Evolutionary conservation across 148 eudicot genomes (phyloP), one percentile per base, ranked within the genome.

Genomic region (Suaeda aralocaspica): DNA sequence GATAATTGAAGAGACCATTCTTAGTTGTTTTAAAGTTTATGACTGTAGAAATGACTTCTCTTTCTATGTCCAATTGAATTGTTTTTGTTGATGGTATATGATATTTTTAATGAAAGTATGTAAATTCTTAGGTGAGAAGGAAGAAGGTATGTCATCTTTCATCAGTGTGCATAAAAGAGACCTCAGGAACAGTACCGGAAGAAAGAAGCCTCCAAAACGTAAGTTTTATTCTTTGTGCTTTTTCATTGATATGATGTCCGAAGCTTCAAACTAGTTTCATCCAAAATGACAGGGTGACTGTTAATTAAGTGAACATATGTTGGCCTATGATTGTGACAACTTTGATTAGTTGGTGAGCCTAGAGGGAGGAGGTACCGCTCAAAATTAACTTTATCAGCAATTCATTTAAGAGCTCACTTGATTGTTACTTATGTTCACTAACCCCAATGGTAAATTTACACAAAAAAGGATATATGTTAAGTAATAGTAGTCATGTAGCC

Each of bases 161-260:
- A 34, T 73, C 64, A 72, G 74, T 18, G 59, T 64, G 24, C 64
- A 16, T 12, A 60, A 73, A 28, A 50, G 44, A 55, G 49, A 33
- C 58, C 55, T 46, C 33, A 56, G 46, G 70, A 64, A 70, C 48
- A 59, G 13, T 50, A 42, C 64, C 12, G 39, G 74, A 51, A 80
- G 65, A 72, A 79, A 25, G 56, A 89, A 77, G 74, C 68, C 85
- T n/a, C 85, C 65, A 21, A 83, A 81, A 77, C 96, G 92, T 89
- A 84, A 86, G 90, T 62, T 29, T 77, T 52, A n/a, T 57, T 15
- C 61, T 34, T 55, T 36, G 12, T 60, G 14, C 68, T 69, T 34
- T 14, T 68, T 21, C 59, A 15, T 12, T 46, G 42, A 22, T 34
- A 30, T 62, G 36, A 18, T 33, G 26, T 62, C 51, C 28, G 31